Base-by-base conservation (phyloP, 2,329 filamentous ascomycete species). In the Aspergillus proliferans region DNA sequence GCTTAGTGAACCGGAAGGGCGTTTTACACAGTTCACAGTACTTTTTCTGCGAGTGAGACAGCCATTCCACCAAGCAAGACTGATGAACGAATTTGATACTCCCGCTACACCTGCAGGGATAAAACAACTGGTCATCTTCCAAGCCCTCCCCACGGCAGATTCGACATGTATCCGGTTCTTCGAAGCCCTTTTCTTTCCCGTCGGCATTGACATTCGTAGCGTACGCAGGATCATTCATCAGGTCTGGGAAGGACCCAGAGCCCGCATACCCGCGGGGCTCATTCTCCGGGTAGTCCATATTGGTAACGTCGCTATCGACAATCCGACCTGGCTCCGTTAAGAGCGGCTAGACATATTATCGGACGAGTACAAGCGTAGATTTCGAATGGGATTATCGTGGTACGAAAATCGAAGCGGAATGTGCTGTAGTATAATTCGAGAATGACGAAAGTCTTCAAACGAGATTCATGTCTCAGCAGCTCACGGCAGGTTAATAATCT, bases 1-100 rank as follows among this genome's bases (percentile, higher is more conserved):
- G 81, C 71, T 98, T 98, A 47, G 93, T 98, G 75, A 98, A 98
- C 52, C 90, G 87, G 66, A 97, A 98, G 0, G 91, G 85, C 2
- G 93, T 98, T 75, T 98, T 98, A 83, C 93, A 98, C 33, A 98
- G 84, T 75, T 98, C 93, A 77, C 94, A 98, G 76, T 98, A 88
- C 71, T 97, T 97, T 81, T 98, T 98, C 68, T 98, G 91, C 1
- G 93, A 97, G 70, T 98, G 94, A 45, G 90, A 92, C 19, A 98
- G 78, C 93, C 93, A 98, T 71, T 97, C 91, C 86, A 98, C 95
- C 71, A 98, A 75, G 68, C 93, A 98, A 67, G 94, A 88, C 71
- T 98, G 93, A 69, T 98, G 93, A 53, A 98, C 93, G 64, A 87
- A 95, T 74, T 95, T 96, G 74, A 98, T 98, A 72, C 92, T 97